phyloP scores from a whole-genome alignment of 2,329 filamentous ascomycete genomes.

The Nakataea oryzae region DNA sequence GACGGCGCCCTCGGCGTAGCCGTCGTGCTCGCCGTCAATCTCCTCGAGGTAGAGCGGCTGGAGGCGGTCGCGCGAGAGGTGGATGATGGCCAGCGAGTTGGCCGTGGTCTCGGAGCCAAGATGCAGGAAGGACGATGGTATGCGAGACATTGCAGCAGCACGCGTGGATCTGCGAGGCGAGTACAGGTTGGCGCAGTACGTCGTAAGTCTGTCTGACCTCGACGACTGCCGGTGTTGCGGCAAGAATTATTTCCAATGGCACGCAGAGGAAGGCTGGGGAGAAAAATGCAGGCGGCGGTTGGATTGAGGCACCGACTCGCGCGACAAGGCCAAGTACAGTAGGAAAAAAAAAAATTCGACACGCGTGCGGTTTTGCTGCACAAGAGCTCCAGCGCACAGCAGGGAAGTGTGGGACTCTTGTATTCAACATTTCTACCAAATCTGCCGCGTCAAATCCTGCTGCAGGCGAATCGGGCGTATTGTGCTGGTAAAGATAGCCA shows the following conservation, averaged over 20 bases:
- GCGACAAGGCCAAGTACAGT: too few species aligned
- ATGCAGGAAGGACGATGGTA: slow-evolving; percentile 66
- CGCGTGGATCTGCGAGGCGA: neutral
- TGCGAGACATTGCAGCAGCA: slow-evolving; percentile 6
- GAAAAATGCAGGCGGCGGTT: neutral
- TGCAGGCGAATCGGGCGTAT: too few species aligned
- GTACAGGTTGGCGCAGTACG: too few species aligned
- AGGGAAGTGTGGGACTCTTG: too few species aligned
- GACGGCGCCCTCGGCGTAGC: slow-evolving; percentile 66
- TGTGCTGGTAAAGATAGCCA: too few species aligned
- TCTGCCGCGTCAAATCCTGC: too few species aligned
- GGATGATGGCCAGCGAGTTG: slow-evolving; percentile 68
- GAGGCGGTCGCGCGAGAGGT: slow-evolving; percentile 79
- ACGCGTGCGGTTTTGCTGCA: too few species aligned
- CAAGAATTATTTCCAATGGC: neutral
- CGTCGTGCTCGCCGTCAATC: slow-evolving; percentile 52
- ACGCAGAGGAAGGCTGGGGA: neutral
- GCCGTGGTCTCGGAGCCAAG: slow-evolving; percentile 51
- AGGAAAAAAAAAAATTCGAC: neutral
- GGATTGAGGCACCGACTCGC: neutral
- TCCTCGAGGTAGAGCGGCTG: slow-evolving; percentile 62
- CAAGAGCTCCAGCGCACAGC: too few species aligned
- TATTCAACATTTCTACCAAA: too few species aligned
- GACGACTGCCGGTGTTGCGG: too few species aligned
- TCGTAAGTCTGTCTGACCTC: too few species aligned